Percentiles rank a stretch among this genome's conserved stretches.
Conservation (phyloP, 345 rosid species). For the Odontarrhena argentea region DNA sequence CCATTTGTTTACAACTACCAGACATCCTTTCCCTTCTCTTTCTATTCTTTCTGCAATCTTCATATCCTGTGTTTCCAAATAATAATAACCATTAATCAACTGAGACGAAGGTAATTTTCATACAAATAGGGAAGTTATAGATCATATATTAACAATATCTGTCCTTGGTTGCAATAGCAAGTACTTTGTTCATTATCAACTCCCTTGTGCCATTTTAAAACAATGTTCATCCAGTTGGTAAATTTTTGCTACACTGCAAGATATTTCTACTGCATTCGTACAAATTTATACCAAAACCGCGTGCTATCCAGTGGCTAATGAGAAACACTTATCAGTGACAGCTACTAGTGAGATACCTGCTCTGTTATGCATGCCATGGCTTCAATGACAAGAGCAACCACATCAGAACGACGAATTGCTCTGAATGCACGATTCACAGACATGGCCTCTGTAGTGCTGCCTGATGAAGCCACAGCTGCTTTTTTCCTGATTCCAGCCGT, state of each 20-base stretch:
- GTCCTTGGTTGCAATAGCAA: conserved; percentile 7
- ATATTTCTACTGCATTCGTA: neutral
- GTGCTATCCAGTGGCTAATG: conserved; percentile 1
- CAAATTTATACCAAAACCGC: neutral
- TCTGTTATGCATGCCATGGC: conserved; percentile 96
- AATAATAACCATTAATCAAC: conserved; percentile 1
- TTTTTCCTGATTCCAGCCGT: conserved; percentile 97
- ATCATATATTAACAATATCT: neutral
- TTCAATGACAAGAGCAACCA: conserved; percentile 95
- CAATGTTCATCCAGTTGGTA: neutral
- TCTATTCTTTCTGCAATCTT: conserved; percentile 94
- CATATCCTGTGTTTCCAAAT: conserved; percentile 55
- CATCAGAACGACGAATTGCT: conserved; percentile 92
- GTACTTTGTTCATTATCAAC: neutral
- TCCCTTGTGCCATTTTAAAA: conserved; percentile 2
- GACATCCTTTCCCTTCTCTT: conserved; percentile 92
- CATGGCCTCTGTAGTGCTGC: conserved; percentile 86
- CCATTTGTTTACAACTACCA: conserved; percentile 97
- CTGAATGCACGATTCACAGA: conserved; percentile 94
- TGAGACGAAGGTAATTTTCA: neutral
- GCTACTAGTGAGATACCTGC: conserved; percentile 59
- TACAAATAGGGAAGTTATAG: neutral
- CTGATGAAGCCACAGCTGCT: conserved; percentile 85
- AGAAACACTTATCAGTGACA: neutral
- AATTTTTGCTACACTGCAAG: neutral